Conservation (phyloP, 208 protist species). For the Trypanosoma theileri region DNA sequence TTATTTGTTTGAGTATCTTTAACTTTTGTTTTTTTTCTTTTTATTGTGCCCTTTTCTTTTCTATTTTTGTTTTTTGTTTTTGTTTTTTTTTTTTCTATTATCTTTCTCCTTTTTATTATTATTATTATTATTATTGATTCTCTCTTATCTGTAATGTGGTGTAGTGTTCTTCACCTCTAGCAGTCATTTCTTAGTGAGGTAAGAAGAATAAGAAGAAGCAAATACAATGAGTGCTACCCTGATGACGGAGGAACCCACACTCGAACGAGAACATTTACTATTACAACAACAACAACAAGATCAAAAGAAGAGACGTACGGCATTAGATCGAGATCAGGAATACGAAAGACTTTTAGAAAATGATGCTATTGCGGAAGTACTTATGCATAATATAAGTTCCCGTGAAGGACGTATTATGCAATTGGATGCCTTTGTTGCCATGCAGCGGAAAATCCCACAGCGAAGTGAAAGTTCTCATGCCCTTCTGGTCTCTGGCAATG, state of each 20-base stretch:
- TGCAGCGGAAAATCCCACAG: constrained; percentile 52
- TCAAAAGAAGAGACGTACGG: constrained; percentile 17
- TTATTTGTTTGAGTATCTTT: neutral
- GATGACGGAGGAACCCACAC: no score
- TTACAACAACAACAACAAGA: constrained; percentile 31
- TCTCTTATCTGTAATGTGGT: no score
- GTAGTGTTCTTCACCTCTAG: no score
- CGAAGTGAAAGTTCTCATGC: constrained; percentile 53
- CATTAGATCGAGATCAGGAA: constrained; percentile 1
- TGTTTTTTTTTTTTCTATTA: neutral
- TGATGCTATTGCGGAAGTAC: neutral
- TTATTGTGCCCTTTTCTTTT: constrained; percentile 13
- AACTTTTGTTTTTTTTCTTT: constrained; percentile 7
- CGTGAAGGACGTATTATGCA: constrained; percentile 36
- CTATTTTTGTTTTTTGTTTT: neutral
- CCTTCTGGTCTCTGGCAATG: constrained; percentile 76
- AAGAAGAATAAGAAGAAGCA: no score
- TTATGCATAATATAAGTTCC: constrained; percentile 13
- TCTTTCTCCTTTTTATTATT: constrained; percentile 6
- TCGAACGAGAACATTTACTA: no score
- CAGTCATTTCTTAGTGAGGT: no score
- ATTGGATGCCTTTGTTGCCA: constrained; percentile 50
- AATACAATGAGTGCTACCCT: no score
- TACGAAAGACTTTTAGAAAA: constrained; percentile 6
- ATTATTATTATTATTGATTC: no score